Evolutionary conservation across 2,329 filamentous ascomycete genomes (phyloP).

Genomic region (Beauveria medogensis): DNA sequence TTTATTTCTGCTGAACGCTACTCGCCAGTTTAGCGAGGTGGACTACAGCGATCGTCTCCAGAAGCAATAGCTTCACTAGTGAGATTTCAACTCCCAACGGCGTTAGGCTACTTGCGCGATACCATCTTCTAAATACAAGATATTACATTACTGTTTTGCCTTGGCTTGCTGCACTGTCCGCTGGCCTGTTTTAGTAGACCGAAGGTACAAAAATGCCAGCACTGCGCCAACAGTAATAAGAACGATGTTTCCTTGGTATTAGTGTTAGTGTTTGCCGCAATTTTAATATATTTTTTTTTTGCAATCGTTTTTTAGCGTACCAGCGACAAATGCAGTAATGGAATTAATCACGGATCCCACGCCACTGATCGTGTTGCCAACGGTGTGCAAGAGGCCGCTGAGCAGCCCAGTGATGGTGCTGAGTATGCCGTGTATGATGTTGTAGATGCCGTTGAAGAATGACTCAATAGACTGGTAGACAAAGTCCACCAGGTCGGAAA

Average conservation of each 20-base stretch:
- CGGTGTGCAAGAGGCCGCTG: background rate
- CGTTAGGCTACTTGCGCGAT: background rate
- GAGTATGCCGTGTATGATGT: background rate
- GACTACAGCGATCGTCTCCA: no score
- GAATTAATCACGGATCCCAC: background rate
- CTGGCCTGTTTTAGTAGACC: background rate
- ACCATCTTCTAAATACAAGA: background rate
- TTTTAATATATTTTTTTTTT: background rate
- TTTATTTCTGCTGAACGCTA: no score
- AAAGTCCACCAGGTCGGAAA: conserved; percentile 1
- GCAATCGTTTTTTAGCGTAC: background rate
- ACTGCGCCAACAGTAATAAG: background rate
- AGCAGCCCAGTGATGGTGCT: background rate
- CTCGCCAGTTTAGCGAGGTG: no score
- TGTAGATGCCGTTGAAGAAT: background rate
- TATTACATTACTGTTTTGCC: background rate
- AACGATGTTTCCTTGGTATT: background rate
- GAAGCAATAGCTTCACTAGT: no score
- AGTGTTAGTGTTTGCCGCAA: background rate
- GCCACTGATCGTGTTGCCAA: background rate
- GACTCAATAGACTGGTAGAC: background rate
- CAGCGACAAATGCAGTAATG: background rate
- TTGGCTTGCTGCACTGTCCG: background rate
- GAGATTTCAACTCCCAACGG: no score
- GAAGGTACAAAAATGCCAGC: background rate